Conservation (phyloP, 2,329 filamentous ascomycete genomes). For the Diplodia intermedia region DNA sequence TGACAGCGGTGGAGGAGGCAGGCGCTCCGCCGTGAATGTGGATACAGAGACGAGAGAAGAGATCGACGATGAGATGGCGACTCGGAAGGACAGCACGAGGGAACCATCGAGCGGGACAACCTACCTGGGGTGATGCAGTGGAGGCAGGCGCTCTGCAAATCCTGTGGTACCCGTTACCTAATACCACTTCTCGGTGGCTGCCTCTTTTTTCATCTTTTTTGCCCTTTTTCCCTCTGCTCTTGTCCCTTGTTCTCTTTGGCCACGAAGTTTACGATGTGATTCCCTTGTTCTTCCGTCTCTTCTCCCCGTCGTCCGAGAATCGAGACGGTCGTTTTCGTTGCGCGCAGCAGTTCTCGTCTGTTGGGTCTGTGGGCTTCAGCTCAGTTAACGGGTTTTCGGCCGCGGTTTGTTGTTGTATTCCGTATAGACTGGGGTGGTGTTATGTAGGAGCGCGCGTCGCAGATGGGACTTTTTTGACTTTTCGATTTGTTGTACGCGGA, state of each 20-base stretch:
- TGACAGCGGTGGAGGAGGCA: constrained; percentile 30
- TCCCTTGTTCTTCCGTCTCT: constrained; percentile 15
- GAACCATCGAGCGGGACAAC: constrained; percentile 5
- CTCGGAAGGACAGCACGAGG: constrained; percentile 20
- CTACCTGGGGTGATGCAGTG: constrained; percentile 19
- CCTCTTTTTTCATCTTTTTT: background rate
- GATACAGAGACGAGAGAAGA: constrained; percentile 8
- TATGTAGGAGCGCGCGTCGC: background rate
- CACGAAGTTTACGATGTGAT: constrained; percentile 32
- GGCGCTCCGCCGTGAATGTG: constrained; percentile 27
- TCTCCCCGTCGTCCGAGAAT: background rate
- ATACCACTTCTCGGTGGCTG: constrained; percentile 15
- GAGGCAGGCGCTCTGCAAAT: constrained; percentile 32
- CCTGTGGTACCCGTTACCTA: constrained; percentile 20
- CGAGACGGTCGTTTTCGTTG: background rate
- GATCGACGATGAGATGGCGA: constrained; percentile 12
- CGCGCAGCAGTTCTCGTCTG: background rate
- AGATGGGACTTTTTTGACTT: background rate
- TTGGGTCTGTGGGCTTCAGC: background rate
- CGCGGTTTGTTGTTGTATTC: background rate
- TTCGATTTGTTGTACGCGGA: background rate
- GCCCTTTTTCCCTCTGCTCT: background rate
- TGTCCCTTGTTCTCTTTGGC: constrained; percentile 11
- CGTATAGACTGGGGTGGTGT: constrained; percentile 12
- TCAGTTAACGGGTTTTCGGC: constrained; percentile 5